Evolutionary conservation across 179 eudicot genomes (phyloP), one percentile per base, ranked within the genome.

Genomic region (Beta lomatogona): DNA sequence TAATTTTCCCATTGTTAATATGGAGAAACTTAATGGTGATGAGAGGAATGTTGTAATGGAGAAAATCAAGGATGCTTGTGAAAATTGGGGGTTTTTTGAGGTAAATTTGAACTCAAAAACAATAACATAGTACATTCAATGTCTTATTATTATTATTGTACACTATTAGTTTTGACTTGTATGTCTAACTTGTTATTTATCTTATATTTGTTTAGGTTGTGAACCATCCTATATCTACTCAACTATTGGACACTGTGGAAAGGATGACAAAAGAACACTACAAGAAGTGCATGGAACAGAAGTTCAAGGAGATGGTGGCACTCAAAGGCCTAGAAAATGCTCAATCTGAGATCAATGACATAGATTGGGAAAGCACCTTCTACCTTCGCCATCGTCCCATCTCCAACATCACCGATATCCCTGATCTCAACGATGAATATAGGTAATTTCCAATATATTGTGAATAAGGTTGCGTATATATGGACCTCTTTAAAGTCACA

Each of bases 11-110:
- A 84, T 92, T 77, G 87, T 92, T 75, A 83, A 92, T 85, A 83
- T 92, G 89, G 87, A 83, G 85, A 89, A 88, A 58, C 91, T 92
- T n/a, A 85, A 88, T 82, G 93, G 97, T 64, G 84, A 86, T 31
- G 88, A 86, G 61, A 91, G 93, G 80, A 83, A 61, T 66, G 69
- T 77, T 21, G 78, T 82, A 8, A 88, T 92, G 94, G 89, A 85
- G 45, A 66, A 69, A 61, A 88, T 92, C 70, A 88, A 86, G 28
- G 89, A 91, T 86, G 95, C 93, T 78, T 92, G 93, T 57, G 92
- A 92, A 73, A 88, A 92, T 28, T 92, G 96, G 96, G 96, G 96
- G 12, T 92, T 92, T 80, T 89, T 92, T 73, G 91, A 92, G 94
- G 94, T 92, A 83, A 83, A 67, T 74, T 46, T 31, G 1, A 63